Conservation (phyloP, 139 green algal species). For the Zygnema circumcarinatum region DNA sequence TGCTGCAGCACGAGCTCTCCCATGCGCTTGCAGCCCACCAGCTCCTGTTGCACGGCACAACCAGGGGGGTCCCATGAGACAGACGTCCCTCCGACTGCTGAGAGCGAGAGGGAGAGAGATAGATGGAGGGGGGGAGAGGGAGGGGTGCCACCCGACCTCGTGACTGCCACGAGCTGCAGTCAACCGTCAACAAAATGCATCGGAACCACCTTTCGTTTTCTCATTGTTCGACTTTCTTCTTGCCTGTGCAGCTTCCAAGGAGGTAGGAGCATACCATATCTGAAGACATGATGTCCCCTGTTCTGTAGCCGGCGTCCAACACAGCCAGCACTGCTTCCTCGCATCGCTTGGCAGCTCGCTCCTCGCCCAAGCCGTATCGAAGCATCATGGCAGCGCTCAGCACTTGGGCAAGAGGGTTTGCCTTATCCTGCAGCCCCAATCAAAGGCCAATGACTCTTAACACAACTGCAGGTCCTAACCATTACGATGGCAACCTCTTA, state of each 20-base stretch:
- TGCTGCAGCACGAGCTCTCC: slow-evolving; percentile 75
- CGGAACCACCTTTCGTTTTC: no score
- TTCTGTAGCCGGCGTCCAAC: slow-evolving; percentile 88
- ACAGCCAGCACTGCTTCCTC: slow-evolving; percentile 83
- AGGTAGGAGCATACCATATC: slow-evolving; percentile 63
- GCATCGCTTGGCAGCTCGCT: slow-evolving; percentile 79
- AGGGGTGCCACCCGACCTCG: no score
- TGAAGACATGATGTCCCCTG: slow-evolving; percentile 87
- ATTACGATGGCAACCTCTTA: no score
- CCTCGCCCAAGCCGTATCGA: slow-evolving; percentile 90
- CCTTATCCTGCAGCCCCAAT: slow-evolving; percentile 63
- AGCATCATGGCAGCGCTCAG: slow-evolving; percentile 99
- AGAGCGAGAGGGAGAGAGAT: no score
- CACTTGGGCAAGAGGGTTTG: slow-evolving; percentile 72
- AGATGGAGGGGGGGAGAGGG: no score
- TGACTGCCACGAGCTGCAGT: no score
- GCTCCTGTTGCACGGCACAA: slow-evolving; percentile 53
- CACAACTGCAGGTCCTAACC: no score
- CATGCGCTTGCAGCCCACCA: slow-evolving; percentile 84
- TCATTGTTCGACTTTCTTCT: no score
- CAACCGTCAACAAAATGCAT: no score
- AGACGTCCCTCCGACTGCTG: no score
- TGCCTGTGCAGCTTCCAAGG: no score
- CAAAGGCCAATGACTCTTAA: neutral
- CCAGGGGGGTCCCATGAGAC: no score